Evolutionary conservation across 371 early-diverging fungal genomes (phyloP), one percentile per base, ranked within the genome.

Genomic region (Mucor irregularis): DNA sequence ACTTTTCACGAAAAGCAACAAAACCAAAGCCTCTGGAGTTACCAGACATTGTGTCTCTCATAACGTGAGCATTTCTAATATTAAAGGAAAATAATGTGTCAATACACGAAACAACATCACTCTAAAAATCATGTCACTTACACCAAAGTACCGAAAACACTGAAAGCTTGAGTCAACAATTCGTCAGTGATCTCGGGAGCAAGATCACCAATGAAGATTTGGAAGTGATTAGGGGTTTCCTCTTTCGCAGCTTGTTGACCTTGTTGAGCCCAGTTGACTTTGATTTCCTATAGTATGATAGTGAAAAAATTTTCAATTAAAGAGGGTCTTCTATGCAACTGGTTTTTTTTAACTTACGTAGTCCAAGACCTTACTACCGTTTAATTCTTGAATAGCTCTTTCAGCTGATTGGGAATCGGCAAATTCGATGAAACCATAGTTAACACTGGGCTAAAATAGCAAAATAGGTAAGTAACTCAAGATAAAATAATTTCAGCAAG

Each of bases 351-450:
- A n/a, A 11, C 59, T 53, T 67, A 84, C 87, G 56, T 80, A 72
- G 33, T 78, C 79, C 51, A 76, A 82, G 16, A 89, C 70, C 42
- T 79, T 83, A 52, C 83, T 81, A 8, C 94, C 93, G 61, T 91
- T 90, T 67, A 94, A 75, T 26, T 63, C 74, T 61, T 87, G 82
- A 22, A 93, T 69, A 35, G 94, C 94, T 48, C 66, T 60, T 31
- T 90, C 90, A 19, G 96, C 96, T 30, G 81, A 67, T 29, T 69
- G 73, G 62, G 86, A 86, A 35, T 89, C 90, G 30, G 57, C 68
- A 77, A 87, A 91, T 67, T 93, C 94, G 43, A 95, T 88, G 71
- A 95, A 95, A 17, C 92, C 96, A 71, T 91, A 95, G 73, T 89
- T 91, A 54, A 90, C 71, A 17, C 88, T 42, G 46, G 46, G 53